Percentiles rank a stretch among this genome's conserved stretches.
Evolutionary conservation across 768 basidiomycete species (phyloP).

Genomic region (Termitomyces sp.): DNA sequence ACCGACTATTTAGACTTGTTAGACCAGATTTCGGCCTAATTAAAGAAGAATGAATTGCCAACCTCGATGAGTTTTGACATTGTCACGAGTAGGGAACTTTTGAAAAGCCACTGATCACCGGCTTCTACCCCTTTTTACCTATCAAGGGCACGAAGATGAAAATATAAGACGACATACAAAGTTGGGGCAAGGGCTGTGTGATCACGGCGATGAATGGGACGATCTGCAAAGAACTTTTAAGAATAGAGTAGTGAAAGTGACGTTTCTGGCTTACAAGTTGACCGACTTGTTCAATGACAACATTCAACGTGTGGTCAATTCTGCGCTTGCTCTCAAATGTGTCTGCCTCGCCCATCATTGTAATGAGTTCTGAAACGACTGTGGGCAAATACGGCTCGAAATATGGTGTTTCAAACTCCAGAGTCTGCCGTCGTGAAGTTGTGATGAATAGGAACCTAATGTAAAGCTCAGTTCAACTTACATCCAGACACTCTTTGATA

Average conservation of each 20-base stretch:
- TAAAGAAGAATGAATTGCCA: constrained; percentile 15
- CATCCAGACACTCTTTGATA: constrained; percentile 81
- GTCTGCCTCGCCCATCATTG: constrained; percentile 69
- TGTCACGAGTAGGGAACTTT: constrained; percentile 65
- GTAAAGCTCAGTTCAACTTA: constrained; percentile 36
- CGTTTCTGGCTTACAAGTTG: constrained; percentile 30
- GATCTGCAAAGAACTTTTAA: constrained; percentile 44
- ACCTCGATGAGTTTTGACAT: constrained; percentile 73
- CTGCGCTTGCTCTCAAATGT: constrained; percentile 76
- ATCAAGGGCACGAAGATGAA: constrained; percentile 1
- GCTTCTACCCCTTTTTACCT: constrained; percentile 59
- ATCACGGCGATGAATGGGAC: constrained; percentile 63
- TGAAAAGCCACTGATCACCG: constrained; percentile 70
- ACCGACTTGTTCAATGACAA: constrained; percentile 60
- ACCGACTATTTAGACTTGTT: constrained; percentile 48
- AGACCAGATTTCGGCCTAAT: background rate
- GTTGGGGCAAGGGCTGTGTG: constrained; percentile 58
- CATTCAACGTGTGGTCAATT: constrained; percentile 67
- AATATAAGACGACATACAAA: constrained; percentile 54
- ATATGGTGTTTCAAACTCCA: constrained; percentile 56
- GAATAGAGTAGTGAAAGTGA: background rate
- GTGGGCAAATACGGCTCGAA: constrained; percentile 71
- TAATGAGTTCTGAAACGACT: constrained; percentile 64
- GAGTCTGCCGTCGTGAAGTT: constrained; percentile 40
- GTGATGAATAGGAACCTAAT: background rate